Evolutionary conservation across 768 basidiomycete species (phyloP), one percentile per base, ranked within the genome.

Genomic region (Tricholomella constricta): DNA sequence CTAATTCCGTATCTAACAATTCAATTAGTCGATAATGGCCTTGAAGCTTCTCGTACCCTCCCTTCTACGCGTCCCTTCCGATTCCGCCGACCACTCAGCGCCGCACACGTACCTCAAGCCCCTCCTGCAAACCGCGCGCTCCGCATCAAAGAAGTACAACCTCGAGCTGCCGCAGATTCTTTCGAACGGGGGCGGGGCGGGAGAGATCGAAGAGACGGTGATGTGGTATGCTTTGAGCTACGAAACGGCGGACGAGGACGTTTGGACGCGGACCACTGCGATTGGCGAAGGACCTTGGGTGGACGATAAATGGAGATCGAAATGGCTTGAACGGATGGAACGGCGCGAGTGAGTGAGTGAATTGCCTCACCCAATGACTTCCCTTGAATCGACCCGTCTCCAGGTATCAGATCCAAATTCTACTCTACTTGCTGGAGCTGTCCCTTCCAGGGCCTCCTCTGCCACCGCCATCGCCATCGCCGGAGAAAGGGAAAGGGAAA

Each of bases 321-420:
- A 57, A 3, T 89, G 87, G 81, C 67, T 89, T 32, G 79, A 83
- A 34, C 73, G 82, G 41, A 79, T 89, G 75, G 88, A 90, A 69
- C 75, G 75, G 57, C 81, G 88, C 61, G 86, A 88, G 85, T 86
- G 63, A 51, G 74, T 68, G 3, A 14, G 38, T 19, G 10, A n/a
- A n/a, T n/a, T n/a, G n/a, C n/a, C n/a, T n/a, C n/a, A n/a, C n/a
- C n/a, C n/a, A n/a, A n/a, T 12, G 17, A 11, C 0, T 19, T 23
- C 40, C 15, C 15, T 4, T 3, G 20, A 27, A n/a, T 11, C 40
- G 29, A 53, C 23, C 48, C 38, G 27, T 29, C 19, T 12, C 57
- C 22, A 92, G 90, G 68, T 80, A 85, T 7, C 83, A 84, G 66
- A 80, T 92, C 19, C 90, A 92, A 65, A 85, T 91, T 42, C 72